Evolutionary conservation across 345 rosid species (phyloP), one percentile per base, ranked within the genome.

Genomic region (Psidium guajava): DNA sequence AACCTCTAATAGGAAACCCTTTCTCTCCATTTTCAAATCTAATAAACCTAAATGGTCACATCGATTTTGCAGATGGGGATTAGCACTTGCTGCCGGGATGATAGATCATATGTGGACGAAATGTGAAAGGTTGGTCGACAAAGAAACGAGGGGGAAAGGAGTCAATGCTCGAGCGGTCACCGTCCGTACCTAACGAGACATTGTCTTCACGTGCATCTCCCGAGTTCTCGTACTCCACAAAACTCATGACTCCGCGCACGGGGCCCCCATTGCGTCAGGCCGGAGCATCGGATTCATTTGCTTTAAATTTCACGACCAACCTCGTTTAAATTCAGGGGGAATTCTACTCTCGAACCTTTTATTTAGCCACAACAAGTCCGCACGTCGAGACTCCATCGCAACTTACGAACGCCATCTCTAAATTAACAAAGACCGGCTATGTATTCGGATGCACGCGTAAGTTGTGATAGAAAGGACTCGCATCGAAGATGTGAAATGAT

Each of bases 401-500:
- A 61, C 74, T 15, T 27, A 61, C 40, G 6, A 3, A 61, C 7
- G 8, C n/a, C 4, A 9, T 27, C 20, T 61, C 40, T 18, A 0
- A 61, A 61, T 36, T 7, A 32, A 61, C 42, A 28, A 28, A 15
- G 18, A 20, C 36, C 16, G 0, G 16, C 40, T 28, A 2, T 28
- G 40, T 27, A 14, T 0, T 6, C 1, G 73, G 73, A 61, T 61
- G 21, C 74, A 27, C 3, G 1, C 27, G 40, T 61, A 1, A 61
- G 74, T 28, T 61, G 4, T 27, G 74, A 27, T 27, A 0, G 8
- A 61, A 27, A 28, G 14, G 1, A 1, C 9, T 15, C 4, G 2
- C 1, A 3, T 15, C 0, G 1, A 0, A 61, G 11, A 15, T 14
- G 2, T 2, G 4, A 0, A 16, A 2, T 5, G 3, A 3, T 6